Evolutionary conservation across 1,284 basidiomycete species (phyloP), one percentile per base, ranked within the genome.

Genomic region (Tilletia walkeri): DNA sequence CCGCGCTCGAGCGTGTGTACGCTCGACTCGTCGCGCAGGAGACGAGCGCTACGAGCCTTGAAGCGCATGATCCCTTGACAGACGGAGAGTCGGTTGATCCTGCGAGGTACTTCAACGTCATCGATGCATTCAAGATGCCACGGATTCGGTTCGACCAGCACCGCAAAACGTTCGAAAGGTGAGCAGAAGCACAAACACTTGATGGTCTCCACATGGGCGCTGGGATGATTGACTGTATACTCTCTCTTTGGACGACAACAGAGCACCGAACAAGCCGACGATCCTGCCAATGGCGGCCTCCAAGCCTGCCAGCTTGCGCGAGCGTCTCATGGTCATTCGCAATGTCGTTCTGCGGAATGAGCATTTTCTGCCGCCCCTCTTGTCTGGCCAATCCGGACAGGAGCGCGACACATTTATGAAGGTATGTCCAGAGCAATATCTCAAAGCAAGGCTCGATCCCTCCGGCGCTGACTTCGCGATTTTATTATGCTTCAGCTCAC

Each of bases 61-160:
- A 12, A 39, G 59, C 12, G 41, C 38, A 24, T 53, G 49, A 18
- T 36, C 45, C 56, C 61, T 69, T 80, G 34, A 77, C 76, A 6
- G 79, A 82, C 12, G 78, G 80, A 5, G 90, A 92, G 38, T 85
- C 89, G 34, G 86, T 94, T 34, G 93, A 96, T 75, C 90, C 93
- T 6, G 91, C 94, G 63, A 89, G 88, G 34, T 93, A 95, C 83
- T 86, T 99, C 65, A 89, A 89, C 75, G 87, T 98, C 70, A 86
- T 98, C 47, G 90, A 96, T 82, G 90, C 95, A 10, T 97, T 95
- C 77, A 91, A 94, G 48, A 96, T 98, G 92, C 95, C 95, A 0
- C 86, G 90, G 9, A 92, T 94, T 88, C 88, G 90, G 76, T 99
- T 94, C 89, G 93, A 94, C 47, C 86, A 87, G 30, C 90, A 94